Percentiles rank a stretch among this genome's conserved stretches.
These are phyloP conservation scores for Singerocomus rubriflavus DNA, from an alignment of 1,284 basidiomycete genomes.

Conservation along the genomic window DNA sequence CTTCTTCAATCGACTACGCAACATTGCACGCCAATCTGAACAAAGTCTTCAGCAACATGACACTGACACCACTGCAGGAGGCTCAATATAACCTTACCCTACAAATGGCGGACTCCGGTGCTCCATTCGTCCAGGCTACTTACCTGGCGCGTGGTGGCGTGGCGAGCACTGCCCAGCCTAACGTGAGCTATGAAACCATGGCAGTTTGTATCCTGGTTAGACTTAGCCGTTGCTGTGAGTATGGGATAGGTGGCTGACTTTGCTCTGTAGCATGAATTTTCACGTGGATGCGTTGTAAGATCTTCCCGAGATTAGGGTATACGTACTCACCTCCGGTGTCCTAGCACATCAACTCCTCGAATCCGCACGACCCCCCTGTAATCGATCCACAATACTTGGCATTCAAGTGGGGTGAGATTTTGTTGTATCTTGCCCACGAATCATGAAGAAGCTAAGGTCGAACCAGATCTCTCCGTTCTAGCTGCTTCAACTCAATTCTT, in stretches of 20 bases:
- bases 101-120: not conserved
- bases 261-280: not conserved
- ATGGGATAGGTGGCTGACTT: not conserved
- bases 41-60: not conserved
- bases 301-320: not conserved
- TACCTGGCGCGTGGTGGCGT: not conserved
- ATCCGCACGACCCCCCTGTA: not conserved
- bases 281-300: not conserved
- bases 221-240: not conserved
- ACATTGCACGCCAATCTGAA: not conserved
- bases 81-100: not conserved
- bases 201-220: not conserved
- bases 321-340: not conserved
- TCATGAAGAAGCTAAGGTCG: not conserved
- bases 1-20: not conserved
- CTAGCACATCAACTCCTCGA: not conserved
- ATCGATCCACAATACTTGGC: slow-evolving; percentile 2
- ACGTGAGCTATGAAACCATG: not conserved
- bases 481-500: not conserved
- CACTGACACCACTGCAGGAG: not conserved
- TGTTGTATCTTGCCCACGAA: too few relatives aligned
- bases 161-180: not conserved
- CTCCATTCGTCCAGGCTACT: not conserved
- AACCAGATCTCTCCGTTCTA: not conserved
- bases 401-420: slow-evolving; percentile 1